phyloP scores from a whole-genome alignment of 495 filamentous ascomycete genomes.

The Neurospora sp. region DNA sequence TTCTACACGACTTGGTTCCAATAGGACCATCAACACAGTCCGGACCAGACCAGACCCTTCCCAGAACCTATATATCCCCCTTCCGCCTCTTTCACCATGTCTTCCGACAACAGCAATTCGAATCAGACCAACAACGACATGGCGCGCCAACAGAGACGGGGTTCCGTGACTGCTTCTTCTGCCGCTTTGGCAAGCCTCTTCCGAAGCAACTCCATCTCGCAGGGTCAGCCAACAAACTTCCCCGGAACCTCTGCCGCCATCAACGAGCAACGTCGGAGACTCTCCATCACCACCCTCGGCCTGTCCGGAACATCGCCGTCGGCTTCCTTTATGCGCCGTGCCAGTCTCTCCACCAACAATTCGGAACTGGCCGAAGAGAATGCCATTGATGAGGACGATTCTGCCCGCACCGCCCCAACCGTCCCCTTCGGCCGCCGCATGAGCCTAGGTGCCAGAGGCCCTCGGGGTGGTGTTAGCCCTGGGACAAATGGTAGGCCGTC shows the following conservation, averaged over 20 bases:
- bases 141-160: slow-evolving; percentile 37
- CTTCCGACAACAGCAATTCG: slow-evolving; percentile 26
- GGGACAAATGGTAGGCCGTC: slow-evolving; percentile 39
- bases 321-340: slow-evolving; percentile 49
- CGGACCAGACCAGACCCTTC: not conserved
- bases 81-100: slow-evolving; percentile 23
- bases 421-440: slow-evolving; percentile 77
- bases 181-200: slow-evolving; percentile 47
- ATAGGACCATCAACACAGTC: not conserved
- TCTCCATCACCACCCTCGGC: slow-evolving; percentile 80
- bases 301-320: slow-evolving; percentile 65
- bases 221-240: slow-evolving; percentile 31
- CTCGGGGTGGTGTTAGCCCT: slow-evolving; percentile 34
- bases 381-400: slow-evolving; percentile 72
- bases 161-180: slow-evolving; percentile 37
- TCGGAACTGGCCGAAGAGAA: slow-evolving; percentile 78
- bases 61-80: slow-evolving; percentile 6
- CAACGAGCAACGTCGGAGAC: slow-evolving; percentile 67
- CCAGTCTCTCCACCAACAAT: slow-evolving; percentile 65
- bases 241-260: slow-evolving; percentile 54
- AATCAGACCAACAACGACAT: slow-evolving; percentile 22
- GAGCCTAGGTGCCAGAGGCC: slow-evolving; percentile 67
- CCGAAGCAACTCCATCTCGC: slow-evolving; percentile 36
- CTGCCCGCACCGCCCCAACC: slow-evolving; percentile 40
- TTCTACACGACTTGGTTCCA: not conserved